A percentile compares a stretch with the other conserved stretches of the same genome.
Evolutionary conservation across 2,329 filamentous ascomycete genomes (phyloP).

Genomic region (Macroventuria anomochaeta): DNA sequence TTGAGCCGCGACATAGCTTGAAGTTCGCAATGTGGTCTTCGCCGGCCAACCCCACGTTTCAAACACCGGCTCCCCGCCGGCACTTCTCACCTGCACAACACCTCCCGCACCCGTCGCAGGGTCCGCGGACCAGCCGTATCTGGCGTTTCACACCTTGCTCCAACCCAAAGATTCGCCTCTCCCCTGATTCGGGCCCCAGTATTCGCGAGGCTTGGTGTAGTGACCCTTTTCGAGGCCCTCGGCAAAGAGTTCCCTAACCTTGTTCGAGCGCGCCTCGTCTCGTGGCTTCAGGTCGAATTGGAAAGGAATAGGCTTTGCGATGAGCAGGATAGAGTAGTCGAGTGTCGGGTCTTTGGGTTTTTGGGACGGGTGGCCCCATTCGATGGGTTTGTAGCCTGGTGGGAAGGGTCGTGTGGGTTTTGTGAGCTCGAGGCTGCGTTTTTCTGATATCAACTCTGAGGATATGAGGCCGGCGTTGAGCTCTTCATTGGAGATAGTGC

Average conservation of each 20-base stretch:
- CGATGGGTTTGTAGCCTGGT: constrained; percentile 29
- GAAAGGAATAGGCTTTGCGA: constrained; percentile 56
- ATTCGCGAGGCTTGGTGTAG: constrained; percentile 46
- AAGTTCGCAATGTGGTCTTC: neutral
- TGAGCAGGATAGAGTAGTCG: constrained; percentile 53
- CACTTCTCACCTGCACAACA: neutral
- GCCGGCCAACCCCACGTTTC: neutral
- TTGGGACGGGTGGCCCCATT: constrained; percentile 32
- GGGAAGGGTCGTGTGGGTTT: constrained; percentile 7
- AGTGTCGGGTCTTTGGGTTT: constrained; percentile 52
- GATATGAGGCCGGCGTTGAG: constrained; percentile 39
- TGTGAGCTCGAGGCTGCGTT: constrained; percentile 25
- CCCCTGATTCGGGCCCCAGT: constrained; percentile 50
- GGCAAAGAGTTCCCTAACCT: constrained; percentile 44
- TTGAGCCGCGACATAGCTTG: neutral
- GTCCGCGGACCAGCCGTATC: constrained; percentile 1
- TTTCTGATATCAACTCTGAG: constrained; percentile 29
- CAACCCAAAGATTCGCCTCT: constrained; percentile 42
- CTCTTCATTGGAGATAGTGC: constrained; percentile 47
- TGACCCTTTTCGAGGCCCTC: constrained; percentile 49
- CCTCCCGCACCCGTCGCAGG: constrained; percentile 8
- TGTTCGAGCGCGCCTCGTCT: constrained; percentile 36
- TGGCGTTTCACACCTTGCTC: constrained; percentile 41
- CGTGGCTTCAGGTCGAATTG: constrained; percentile 51
- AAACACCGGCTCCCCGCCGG: constrained; percentile 24